These are phyloP conservation scores for Plasmodium coatneyi DNA, from an alignment of 169 alveolate species.

Conservation along the genomic window DNA sequence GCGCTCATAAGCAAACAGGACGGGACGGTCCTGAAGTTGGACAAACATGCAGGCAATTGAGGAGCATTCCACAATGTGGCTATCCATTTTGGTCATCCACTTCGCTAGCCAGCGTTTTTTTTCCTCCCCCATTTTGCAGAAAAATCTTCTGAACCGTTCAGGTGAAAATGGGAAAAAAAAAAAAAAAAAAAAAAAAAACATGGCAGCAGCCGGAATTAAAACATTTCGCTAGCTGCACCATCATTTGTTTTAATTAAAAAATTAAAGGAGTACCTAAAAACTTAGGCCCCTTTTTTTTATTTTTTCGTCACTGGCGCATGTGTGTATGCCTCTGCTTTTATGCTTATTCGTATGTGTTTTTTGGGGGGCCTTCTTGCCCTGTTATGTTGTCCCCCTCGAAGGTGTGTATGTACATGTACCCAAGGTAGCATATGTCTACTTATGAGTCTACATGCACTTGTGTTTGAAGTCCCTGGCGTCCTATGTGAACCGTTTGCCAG, in stretches of 20 bases:
- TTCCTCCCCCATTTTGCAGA: not conserved
- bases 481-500: not conserved
- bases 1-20: constrained; percentile 83
- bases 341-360: not conserved
- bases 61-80: not conserved
- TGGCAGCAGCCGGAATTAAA: not conserved
- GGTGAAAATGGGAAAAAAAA: not conserved
- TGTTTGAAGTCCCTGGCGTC: not conserved
- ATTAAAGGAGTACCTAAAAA: constrained; percentile 2
- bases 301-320: not conserved
- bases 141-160: not conserved
- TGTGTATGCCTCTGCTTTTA: not conserved
- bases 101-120: not conserved
- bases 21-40: constrained; percentile 75
- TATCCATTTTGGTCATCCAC: not conserved
- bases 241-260: not conserved
- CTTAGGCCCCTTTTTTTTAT: not conserved
- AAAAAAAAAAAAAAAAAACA: not conserved
- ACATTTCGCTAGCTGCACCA: not conserved
- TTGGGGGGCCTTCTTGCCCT: not conserved
- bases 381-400: constrained; percentile 1
- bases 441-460: not conserved
- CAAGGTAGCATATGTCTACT: not conserved
- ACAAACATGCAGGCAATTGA: constrained; percentile 12
- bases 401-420: constrained; percentile 27